Evolutionary conservation across 192 early-diverging fungal genomes (phyloP).

Genomic region (Coemansia sp.): DNA sequence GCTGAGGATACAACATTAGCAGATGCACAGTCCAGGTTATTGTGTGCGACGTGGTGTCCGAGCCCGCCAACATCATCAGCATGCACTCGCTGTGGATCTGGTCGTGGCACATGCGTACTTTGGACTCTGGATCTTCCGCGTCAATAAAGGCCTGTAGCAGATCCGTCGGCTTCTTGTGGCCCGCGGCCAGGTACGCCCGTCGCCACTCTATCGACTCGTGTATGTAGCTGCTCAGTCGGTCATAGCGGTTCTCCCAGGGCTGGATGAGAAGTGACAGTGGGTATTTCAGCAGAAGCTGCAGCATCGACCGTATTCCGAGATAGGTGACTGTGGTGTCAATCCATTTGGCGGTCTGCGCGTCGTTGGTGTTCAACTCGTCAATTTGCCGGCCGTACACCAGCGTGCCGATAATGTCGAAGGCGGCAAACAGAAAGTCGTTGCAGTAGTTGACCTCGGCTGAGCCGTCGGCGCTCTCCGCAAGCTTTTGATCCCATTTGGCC

Average conservation of each 20-base stretch:
- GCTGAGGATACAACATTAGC: conserved; percentile 26
- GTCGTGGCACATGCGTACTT: conserved; percentile 32
- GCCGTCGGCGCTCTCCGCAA: conserved; percentile 12
- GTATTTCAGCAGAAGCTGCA: conserved; percentile 21
- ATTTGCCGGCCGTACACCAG: conserved; percentile 38
- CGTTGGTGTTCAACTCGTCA: conserved; percentile 19
- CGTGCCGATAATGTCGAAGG: conserved; percentile 44
- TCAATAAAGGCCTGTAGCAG: conserved; percentile 50
- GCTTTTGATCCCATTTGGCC: conserved; percentile 27
- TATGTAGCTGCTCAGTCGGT: conserved; percentile 23
- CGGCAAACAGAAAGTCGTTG: conserved; percentile 33
- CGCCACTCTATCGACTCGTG: conserved; percentile 24
- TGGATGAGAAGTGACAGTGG: conserved; percentile 19
- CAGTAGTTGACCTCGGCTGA: conserved; percentile 40
- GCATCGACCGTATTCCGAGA: conserved; percentile 34
- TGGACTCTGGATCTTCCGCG: conserved; percentile 44
- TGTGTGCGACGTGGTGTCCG: conserved; percentile 31
- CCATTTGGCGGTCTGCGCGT: conserved; percentile 26
- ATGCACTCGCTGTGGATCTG: conserved; percentile 45
- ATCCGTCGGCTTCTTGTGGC: conserved; percentile 19
- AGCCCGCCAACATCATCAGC: conserved; percentile 41
- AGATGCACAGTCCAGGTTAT: conserved; percentile 37
- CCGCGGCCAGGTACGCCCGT: conserved; percentile 3
- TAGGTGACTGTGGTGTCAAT: conserved; percentile 35
- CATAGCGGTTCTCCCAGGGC: conserved; percentile 35